These are phyloP conservation scores for Pseudisothecium myosuroides DNA, from an alignment of 225 moss, liverwort and hornwort genomes.

Conservation along the genomic window DNA sequence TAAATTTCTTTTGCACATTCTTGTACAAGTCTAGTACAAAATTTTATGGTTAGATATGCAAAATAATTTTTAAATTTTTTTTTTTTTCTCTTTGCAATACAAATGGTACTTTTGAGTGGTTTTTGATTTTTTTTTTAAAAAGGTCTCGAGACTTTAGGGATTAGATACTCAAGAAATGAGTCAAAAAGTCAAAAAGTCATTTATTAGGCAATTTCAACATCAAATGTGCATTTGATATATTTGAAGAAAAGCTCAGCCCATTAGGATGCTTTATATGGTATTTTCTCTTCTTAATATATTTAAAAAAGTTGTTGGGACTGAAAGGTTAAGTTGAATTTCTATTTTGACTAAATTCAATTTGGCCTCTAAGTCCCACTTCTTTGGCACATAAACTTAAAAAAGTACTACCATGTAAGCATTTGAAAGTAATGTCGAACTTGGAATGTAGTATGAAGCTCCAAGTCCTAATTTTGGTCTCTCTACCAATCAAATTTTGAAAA, in stretches of 20 bases:
- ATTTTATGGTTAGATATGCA: too few relatives aligned
- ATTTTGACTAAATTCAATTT: neutral
- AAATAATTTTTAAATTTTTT: too few relatives aligned
- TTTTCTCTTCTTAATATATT: neutral
- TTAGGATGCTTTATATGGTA: accelerated
- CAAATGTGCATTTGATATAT: too few relatives aligned
- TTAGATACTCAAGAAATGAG: accelerated
- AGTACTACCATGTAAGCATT: neutral
- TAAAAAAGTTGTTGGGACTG: neutral
- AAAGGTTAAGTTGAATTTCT: accelerated
- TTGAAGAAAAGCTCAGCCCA: neutral
- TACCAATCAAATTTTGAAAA: accelerated
- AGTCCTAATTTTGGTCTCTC: neutral
- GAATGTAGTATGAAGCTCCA: accelerated
- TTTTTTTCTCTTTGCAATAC: too few relatives aligned
- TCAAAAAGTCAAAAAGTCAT: too few relatives aligned
- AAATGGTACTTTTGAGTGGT: too few relatives aligned
- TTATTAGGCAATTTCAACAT: too few relatives aligned
- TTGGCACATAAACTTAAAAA: accelerated
- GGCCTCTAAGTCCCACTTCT: accelerated
- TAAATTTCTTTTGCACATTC: too few relatives aligned
- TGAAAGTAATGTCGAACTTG: accelerated
- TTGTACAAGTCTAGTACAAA: too few relatives aligned
- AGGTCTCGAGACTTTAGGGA: too few relatives aligned
- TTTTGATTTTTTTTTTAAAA: too few relatives aligned